phyloP scores from a whole-genome alignment of 1,284 basidiomycete species.

The Sporisorium iseilematis-ciliati region DNA sequence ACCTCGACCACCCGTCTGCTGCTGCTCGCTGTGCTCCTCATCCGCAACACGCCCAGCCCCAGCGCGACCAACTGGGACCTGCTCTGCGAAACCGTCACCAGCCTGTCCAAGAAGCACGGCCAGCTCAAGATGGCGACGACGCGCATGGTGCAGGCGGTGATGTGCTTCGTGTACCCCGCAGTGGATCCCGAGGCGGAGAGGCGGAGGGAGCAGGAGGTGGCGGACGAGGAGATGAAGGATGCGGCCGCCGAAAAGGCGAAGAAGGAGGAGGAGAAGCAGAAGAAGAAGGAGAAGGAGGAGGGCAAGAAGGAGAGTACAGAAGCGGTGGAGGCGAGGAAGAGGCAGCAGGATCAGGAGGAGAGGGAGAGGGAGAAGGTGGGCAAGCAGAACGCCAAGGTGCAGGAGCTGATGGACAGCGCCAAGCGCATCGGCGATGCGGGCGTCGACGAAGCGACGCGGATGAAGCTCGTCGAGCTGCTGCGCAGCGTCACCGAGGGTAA shows the following conservation, averaged over 20 bases:
- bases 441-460: constrained; percentile 41
- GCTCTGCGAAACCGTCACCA: constrained; percentile 56
- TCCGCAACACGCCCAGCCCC: constrained; percentile 54
- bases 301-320: constrained; percentile 50
- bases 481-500: constrained; percentile 95
- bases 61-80: constrained; percentile 55
- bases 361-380: constrained; percentile 57
- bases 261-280: constrained; percentile 39
- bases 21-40: constrained; percentile 75
- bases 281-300: constrained; percentile 41
- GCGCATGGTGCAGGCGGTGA: constrained; percentile 77
- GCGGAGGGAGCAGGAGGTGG: constrained; percentile 31
- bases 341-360: constrained; percentile 49
- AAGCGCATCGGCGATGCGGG: constrained; percentile 59
- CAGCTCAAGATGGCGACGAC: constrained; percentile 92
- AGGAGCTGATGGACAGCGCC: constrained; percentile 57
- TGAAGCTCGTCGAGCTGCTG: constrained; percentile 77
- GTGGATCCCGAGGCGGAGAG: constrained; percentile 74
- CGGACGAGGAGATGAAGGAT: constrained; percentile 53
- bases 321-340: constrained; percentile 30
- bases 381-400: constrained; percentile 57
- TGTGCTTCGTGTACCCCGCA: constrained; percentile 60
- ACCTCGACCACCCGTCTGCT: constrained; percentile 88
- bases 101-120: constrained; percentile 90
- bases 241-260: constrained; percentile 36